Conservation (phyloP, 345 rosid species). For the Kandelia obovata region DNA sequence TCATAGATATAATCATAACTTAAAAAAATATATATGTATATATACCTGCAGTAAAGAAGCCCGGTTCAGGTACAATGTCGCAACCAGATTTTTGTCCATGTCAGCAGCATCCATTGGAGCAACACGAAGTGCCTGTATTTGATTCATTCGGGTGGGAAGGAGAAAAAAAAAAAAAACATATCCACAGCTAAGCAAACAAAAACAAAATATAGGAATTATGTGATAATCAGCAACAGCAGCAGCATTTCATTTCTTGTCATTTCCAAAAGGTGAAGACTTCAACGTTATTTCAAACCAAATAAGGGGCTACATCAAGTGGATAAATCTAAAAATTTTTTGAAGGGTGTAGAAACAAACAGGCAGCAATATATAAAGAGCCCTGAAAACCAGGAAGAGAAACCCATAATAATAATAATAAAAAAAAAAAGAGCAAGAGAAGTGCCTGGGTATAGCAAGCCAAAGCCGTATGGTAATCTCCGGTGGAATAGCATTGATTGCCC, state of each 20-base stretch:
- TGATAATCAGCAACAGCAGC: too few relatives aligned
- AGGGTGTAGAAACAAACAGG: too few relatives aligned
- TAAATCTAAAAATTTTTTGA: too few relatives aligned
- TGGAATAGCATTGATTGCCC: constrained; percentile 52
- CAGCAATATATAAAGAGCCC: background rate
- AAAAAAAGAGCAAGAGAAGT: background rate
- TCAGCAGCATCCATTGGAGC: constrained; percentile 59
- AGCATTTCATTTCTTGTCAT: too few relatives aligned
- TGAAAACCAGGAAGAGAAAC: background rate
- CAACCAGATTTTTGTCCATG: constrained; percentile 59
- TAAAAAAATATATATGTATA: constrained; percentile 3
- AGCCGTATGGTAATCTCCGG: constrained; percentile 43
- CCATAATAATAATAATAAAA: background rate
- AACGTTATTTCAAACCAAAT: too few relatives aligned
- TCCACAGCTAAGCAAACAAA: too few relatives aligned
- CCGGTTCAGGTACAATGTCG: constrained; percentile 65
- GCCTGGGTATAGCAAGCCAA: constrained; percentile 60
- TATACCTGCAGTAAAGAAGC: constrained; percentile 60
- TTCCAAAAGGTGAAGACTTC: too few relatives aligned
- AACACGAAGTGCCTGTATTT: constrained; percentile 58
- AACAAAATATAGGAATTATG: too few relatives aligned
- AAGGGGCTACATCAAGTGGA: too few relatives aligned
- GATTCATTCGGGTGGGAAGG: background rate
- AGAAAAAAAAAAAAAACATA: background rate
- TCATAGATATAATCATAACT: background rate